phyloP scores from a whole-genome alignment of 225 moss, liverwort and hornwort species.

The Pleurozium schreberi region DNA sequence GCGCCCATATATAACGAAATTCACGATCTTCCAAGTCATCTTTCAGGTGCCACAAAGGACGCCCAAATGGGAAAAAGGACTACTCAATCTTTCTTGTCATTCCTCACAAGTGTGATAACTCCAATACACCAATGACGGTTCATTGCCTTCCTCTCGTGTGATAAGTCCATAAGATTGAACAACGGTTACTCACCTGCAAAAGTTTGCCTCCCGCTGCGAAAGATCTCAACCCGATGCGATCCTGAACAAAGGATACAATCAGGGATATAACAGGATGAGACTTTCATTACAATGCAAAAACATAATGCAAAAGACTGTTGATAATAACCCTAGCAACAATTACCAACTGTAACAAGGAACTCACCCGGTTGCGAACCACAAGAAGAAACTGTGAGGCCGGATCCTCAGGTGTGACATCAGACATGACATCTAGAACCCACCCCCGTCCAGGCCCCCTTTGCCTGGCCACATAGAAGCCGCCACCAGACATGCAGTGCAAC shows the following conservation, averaged over 20 bases:
- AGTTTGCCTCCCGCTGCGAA: conserved; percentile 94
- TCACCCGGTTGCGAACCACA: conserved; percentile 86
- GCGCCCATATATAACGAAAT: not conserved
- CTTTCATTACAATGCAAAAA: not conserved
- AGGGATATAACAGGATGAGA: not conserved
- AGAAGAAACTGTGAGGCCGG: conserved; percentile 94
- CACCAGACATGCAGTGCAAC: conserved; percentile 27
- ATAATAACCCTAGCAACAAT: not conserved
- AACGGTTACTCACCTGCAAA: conserved; percentile 42
- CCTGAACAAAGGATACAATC: conserved; percentile 30
- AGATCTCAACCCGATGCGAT: conserved; percentile 91
- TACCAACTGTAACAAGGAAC: not conserved
- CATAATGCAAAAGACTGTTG: not conserved
- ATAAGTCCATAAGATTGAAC: not conserved
- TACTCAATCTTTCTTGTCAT: not conserved
- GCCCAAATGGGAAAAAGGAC: not conserved
- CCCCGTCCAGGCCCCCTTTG: conserved; percentile 41
- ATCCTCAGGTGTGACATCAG: conserved; percentile 79
- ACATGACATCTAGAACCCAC: conserved; percentile 31
- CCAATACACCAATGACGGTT: not conserved
- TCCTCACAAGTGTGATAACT: not conserved
- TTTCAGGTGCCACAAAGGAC: not conserved
- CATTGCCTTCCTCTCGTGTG: not conserved
- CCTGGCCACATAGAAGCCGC: conserved; percentile 39
- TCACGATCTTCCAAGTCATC: not conserved